Conservation (phyloP, 352 stramenopile genomes). For the Aphanomyces astaci region DNA sequence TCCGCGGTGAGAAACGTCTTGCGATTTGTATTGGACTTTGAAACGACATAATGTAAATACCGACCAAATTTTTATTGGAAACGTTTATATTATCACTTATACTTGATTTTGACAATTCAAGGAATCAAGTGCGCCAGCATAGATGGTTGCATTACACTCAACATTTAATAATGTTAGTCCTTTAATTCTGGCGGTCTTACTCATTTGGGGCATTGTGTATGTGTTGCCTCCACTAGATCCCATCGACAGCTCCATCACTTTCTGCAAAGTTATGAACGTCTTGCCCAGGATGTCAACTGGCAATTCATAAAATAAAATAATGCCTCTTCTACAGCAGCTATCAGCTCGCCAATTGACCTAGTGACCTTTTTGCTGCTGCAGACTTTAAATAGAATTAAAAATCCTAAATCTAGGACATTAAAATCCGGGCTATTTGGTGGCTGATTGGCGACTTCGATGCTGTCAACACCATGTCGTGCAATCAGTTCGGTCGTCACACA, state of each 20-base stretch:
- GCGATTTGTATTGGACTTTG: too few species aligned
- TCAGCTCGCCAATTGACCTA: neutral
- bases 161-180: neutral
- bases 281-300: neutral
- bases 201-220: neutral
- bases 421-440: neutral
- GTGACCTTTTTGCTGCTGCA: neutral
- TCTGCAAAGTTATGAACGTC: neutral
- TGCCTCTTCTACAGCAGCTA: neutral
- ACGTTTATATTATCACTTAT: neutral
- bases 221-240: neutral
- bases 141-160: neutral
- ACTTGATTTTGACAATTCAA: neutral
- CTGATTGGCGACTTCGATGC: too few species aligned
- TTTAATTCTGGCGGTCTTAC: neutral
- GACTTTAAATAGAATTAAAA: neutral
- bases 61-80: too few species aligned
- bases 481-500: neutral
- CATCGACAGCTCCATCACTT: neutral
- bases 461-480: neutral
- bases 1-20: too few species aligned
- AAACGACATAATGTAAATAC: too few species aligned
- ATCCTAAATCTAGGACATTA: neutral
- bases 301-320: neutral
- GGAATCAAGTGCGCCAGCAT: neutral